phyloP scores from a whole-genome alignment of 176 grass and related monocot genomes.

The Rhynchospora pubera region DNA sequence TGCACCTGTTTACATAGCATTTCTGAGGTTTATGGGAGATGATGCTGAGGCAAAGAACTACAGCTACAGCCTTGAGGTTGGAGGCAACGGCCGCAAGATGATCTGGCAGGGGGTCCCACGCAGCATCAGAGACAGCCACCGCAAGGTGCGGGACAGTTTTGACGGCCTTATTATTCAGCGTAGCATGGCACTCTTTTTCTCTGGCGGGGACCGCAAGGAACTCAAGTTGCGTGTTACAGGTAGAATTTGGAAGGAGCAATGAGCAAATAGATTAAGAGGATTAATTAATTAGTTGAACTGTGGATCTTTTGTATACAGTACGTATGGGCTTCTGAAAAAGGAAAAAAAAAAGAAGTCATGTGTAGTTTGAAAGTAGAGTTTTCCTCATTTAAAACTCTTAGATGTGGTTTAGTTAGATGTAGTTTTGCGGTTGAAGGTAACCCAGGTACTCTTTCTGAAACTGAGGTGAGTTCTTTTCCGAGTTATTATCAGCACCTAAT shows the following conservation, averaged over 20 bases:
- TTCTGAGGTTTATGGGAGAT: constrained; percentile 91
- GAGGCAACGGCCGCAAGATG: constrained; percentile 79
- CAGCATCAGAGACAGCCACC: constrained; percentile 93
- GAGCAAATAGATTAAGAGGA: constrained; percentile 6
- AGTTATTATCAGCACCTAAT: too few species aligned
- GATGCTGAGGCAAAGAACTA: constrained; percentile 85
- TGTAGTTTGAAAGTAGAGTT: constrained; percentile 7
- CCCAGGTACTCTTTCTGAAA: not conserved
- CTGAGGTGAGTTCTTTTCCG: too few species aligned
- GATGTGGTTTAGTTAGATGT: not conserved
- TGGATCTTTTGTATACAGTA: not conserved
- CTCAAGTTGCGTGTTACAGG: constrained; percentile 87
- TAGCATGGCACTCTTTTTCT: constrained; percentile 96
- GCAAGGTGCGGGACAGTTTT: constrained; percentile 86
- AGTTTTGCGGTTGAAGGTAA: not conserved
- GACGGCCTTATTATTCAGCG: constrained; percentile 95
- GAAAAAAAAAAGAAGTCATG: not conserved
- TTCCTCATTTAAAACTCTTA: not conserved
- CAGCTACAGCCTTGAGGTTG: constrained; percentile 92
- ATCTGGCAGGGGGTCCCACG: constrained; percentile 90
- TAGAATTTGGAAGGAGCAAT: constrained; percentile 92
- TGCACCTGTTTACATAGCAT: constrained; percentile 86
- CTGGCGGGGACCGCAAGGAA: constrained; percentile 79
- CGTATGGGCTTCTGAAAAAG: not conserved
- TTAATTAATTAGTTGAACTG: not conserved